Base-by-base conservation (phyloP, 2,329 filamentous ascomycete genomes). In the Penicillium sp. region DNA sequence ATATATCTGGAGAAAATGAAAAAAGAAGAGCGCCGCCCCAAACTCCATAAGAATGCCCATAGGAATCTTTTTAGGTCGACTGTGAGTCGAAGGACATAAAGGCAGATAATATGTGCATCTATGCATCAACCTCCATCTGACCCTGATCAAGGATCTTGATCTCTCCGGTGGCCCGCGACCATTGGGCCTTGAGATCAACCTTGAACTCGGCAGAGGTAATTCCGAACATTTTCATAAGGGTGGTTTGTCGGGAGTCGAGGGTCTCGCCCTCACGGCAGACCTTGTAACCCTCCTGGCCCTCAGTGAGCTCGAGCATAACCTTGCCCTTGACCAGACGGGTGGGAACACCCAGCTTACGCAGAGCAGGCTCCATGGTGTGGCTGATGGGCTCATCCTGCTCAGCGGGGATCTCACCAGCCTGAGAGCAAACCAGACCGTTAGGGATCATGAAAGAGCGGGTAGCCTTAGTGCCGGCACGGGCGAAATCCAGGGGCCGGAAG, bases 171-270 rank as follows among this genome's bases (percentile, higher is more conserved):
- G 65, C 64, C 59, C 72, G 69, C 33, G 66, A 69, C 72, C 74
- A 79, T 28, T 81, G 87, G 68, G 91, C 92, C 72, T 88, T 77
- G 60, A 95, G 76, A 66, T 85, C 81, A 53, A 99, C 85, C 71
- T 81, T 86, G 78, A 99, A 99, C 77, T 97, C 91, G 53, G 90
- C 89, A 75, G 94, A 84, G 58, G 89, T 90, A 52, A 96, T 84
- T 48, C 90, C 88, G 75, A 99, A 97, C 66, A 96, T 81, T 83
- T 97, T 97, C 74, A 99, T 74, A 68, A 99, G 77, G 59, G 91
- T 87, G 52, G 94, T 96, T 81, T 99, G 94, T 65, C 93, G 83
- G 62, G 89, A 92, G 74, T 96, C 92, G 62, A 99, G 76, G 42
- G 85, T 81, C 69, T 96, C 85, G 10, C 93, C 94, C 73, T 91